Evolutionary conservation across 768 basidiomycete genomes (phyloP), one percentile per base, ranked within the genome.

Genomic region (Tulasnella sp.): DNA sequence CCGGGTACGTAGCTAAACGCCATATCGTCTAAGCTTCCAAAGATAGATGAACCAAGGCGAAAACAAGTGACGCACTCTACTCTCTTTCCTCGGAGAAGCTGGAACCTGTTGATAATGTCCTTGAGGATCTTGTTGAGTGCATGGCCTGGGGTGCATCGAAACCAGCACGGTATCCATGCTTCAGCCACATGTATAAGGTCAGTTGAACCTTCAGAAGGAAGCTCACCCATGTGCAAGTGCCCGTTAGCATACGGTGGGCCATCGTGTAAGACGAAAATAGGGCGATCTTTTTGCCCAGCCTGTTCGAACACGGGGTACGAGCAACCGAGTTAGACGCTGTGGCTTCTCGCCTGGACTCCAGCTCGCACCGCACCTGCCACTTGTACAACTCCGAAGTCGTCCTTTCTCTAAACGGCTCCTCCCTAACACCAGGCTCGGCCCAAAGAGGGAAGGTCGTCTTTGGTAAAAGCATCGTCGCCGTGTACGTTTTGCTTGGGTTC

Each of bases 191-290:
- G 67, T 68, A 12, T 68, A 22, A 7, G 49, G 49, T 49, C 49
- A 49, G 49, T 64, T 64, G 29, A 64, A 17, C 25, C 6, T 64
- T n/a, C n/a, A 36, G 22, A 8, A 45, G 45, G 29, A n/a, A 22
- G 79, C 83, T 77, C 79, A 97, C 96, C 97, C 86, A 96, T 96
- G 81, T 99, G 97, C 54, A 99, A 84, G 81, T 93, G 89, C 0
- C 97, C 97, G 81, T 99, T 99, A 1, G 97, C 97, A 81, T 99
- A 99, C 0, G 97, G 97, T 39, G 97, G 97, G 0, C 97, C 97
- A 82, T 99, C 97, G 79, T 97, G 96, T 72, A 96, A 85, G 15
- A 97, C 91, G 80, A 96, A 99, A 38, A 89, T 81, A 0, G 90
- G 88, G 2, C 92, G 88, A 40, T 86, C 84, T 15, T 85, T 88